These are phyloP conservation scores for Limtongia smithiae DNA, from an alignment of 805 yeast species.

Conservation along the genomic window DNA sequence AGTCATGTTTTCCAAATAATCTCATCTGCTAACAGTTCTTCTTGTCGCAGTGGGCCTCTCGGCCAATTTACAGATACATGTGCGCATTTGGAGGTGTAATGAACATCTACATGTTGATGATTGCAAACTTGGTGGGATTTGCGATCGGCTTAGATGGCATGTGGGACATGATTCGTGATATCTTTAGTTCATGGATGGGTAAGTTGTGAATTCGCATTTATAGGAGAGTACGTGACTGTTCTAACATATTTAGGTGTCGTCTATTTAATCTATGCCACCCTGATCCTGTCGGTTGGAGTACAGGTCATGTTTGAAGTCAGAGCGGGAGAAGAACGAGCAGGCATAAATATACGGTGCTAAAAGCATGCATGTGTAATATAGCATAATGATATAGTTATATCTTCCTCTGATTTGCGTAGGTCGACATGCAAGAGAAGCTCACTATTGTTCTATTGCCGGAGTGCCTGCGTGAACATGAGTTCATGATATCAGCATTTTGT, in stretches of 20 bases:
- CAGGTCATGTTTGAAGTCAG: constrained; percentile 95
- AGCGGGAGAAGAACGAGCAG: constrained; percentile 78
- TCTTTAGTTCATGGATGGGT: constrained; percentile 71
- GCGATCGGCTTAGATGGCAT: constrained; percentile 91
- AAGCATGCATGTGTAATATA: too few relatives aligned
- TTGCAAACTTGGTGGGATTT: constrained; percentile 92
- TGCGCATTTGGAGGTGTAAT: constrained; percentile 85
- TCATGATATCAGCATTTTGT: too few relatives aligned
- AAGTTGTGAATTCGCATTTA: not conserved
- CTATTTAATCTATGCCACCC: constrained; percentile 58
- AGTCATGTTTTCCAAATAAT: not conserved
- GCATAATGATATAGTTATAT: too few relatives aligned
- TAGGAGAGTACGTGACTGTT: too few relatives aligned
- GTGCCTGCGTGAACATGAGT: too few relatives aligned
- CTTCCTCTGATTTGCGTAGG: too few relatives aligned
- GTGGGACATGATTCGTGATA: constrained; percentile 55
- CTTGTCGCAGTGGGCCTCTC: constrained; percentile 41
- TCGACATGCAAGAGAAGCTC: too few relatives aligned
- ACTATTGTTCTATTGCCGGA: too few relatives aligned
- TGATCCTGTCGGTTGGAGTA: constrained; percentile 71
- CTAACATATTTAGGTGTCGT: constrained; percentile 22
- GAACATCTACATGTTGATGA: constrained; percentile 97
- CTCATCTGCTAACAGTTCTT: not conserved
- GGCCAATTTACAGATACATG: constrained; percentile 72
- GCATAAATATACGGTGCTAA: constrained; percentile 75